Base-by-base conservation (phyloP, 2,329 filamentous ascomycete species). In the Fusarium abutilonis region DNA sequence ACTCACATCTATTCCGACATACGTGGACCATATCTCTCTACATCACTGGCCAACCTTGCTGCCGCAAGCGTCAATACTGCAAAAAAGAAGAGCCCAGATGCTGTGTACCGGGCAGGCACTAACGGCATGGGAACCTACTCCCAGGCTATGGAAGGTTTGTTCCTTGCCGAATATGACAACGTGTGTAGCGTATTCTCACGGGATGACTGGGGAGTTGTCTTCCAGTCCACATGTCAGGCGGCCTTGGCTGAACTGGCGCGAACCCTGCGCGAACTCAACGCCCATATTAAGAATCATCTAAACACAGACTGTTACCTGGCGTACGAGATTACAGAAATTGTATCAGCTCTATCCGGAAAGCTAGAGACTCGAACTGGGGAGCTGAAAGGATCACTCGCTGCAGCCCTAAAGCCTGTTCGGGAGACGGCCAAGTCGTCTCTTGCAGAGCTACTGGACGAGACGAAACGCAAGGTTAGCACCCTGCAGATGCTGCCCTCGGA, bases 81-180 rank as follows among this genome's bases (percentile, higher is more conserved):
- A 19, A 93, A 92, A 75, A 90, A 92, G 75, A 92, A 91, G 77
- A 88, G 88, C 50, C 83, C 89, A 2, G 92, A 94, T 73, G 91
- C 91, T 3, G 86, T 96, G 9, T 99, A 99, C 75, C 88, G 89
- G 56, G 85, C 91, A 56, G 94, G 93, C 13, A 95, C 91, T 19
- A 98, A 95, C 75, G 94, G 93, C 5, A 96, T 99, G 56, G 89
- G 90, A 3, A 92, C 90, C 32, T 99, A 99, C 73, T 90, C 92
- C 0, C 88, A 89, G 70, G 91, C 90, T 1, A 87, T 99, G 77
- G 92, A 97, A 73, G 91, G 89, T 7, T 88, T 97, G 60, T 94
- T 96, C 65, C 77, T 90, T 23, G 88, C 93, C 10, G 95, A 99
- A 76, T 93, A 96, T 75, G 91, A 96, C 56, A 97, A 93, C 70